A percentile compares a stretch with the other conserved stretches of the same genome.
phyloP scores from a whole-genome alignment of 768 basidiomycete species.

The Peribolospora kevripleyi region DNA sequence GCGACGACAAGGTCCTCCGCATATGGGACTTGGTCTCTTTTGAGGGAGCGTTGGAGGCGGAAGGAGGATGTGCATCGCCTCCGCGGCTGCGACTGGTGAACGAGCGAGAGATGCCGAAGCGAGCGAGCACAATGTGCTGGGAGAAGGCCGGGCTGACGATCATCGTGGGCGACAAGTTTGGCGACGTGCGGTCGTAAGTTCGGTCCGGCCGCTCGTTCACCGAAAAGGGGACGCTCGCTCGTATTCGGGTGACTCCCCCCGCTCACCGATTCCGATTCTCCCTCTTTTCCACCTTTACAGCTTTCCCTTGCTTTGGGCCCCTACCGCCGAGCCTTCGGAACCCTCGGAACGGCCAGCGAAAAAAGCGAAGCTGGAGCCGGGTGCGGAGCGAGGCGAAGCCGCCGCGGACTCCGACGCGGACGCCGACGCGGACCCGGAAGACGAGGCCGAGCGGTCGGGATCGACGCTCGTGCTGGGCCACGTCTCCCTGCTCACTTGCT shows the following conservation, averaged over 20 bases:
- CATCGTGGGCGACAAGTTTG: constrained; percentile 77
- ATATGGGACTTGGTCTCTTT: constrained; percentile 30
- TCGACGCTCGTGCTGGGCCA: constrained; percentile 50
- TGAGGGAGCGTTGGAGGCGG: constrained; percentile 5
- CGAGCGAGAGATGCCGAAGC: constrained; percentile 55
- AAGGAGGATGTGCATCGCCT: background rate
- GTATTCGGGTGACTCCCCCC: constrained; percentile 8
- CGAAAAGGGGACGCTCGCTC: constrained; percentile 18
- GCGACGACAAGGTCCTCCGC: constrained; percentile 57
- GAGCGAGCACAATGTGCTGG: constrained; percentile 44
- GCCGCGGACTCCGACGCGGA: background rate
- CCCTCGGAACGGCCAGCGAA: background rate
- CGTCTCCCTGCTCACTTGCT: constrained; percentile 54
- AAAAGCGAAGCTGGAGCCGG: background rate
- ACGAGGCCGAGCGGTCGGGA: background rate
- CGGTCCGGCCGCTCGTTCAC: constrained; percentile 15
- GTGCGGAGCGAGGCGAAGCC: background rate
- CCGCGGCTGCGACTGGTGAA: background rate
- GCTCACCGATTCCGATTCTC: background rate
- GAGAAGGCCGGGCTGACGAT: constrained; percentile 38
- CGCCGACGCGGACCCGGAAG: background rate
- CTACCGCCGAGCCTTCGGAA: background rate
- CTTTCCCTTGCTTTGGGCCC: background rate
- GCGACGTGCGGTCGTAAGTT: constrained; percentile 61
- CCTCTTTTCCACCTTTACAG: background rate